Conservation (phyloP, 169 alveolate genomes). For the Cytauxzoon felis region DNA sequence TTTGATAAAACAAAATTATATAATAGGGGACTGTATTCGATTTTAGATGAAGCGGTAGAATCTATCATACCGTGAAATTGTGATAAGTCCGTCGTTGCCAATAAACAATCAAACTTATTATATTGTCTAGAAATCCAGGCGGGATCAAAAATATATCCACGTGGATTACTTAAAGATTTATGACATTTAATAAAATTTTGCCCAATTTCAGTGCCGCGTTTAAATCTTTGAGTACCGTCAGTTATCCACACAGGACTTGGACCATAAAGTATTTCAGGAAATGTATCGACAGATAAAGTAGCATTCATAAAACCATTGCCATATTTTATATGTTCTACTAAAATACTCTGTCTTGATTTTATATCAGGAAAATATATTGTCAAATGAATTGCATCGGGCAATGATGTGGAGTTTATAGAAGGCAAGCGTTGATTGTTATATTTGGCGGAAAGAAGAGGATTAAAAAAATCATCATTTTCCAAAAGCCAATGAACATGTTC, state of each 20-base stretch:
- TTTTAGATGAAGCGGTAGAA: slow-evolving; percentile 25
- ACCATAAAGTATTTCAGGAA: slow-evolving; percentile 53
- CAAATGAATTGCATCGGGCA: slow-evolving; percentile 58
- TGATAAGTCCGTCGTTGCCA: slow-evolving; percentile 13
- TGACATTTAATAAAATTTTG: slow-evolving; percentile 11
- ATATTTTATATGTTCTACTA: not conserved
- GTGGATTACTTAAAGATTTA: slow-evolving; percentile 2
- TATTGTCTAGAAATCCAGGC: slow-evolving; percentile 43
- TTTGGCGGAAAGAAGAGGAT: slow-evolving; percentile 47
- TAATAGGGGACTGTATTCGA: slow-evolving; percentile 60
- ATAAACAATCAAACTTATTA: not conserved
- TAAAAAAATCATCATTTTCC: slow-evolving; percentile 48
- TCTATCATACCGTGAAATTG: slow-evolving; percentile 39
- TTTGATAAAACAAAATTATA: slow-evolving; percentile 42
- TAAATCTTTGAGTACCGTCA: slow-evolving; percentile 7
- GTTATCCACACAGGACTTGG: slow-evolving; percentile 55
- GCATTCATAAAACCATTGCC: slow-evolving; percentile 21
- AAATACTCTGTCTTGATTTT: not conserved
- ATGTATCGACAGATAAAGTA: slow-evolving; percentile 16
- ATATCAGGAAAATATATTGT: slow-evolving; percentile 39
- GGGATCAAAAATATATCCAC: slow-evolving; percentile 48
- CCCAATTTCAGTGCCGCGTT: slow-evolving; percentile 35
- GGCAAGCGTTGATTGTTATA: slow-evolving; percentile 50
- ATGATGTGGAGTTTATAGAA: slow-evolving; percentile 32
- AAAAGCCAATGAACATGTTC: slow-evolving; percentile 20